These are phyloP conservation scores for Taphrina confusa DNA, from an alignment of 1,139 yeast genomes.

Conservation along the genomic window DNA sequence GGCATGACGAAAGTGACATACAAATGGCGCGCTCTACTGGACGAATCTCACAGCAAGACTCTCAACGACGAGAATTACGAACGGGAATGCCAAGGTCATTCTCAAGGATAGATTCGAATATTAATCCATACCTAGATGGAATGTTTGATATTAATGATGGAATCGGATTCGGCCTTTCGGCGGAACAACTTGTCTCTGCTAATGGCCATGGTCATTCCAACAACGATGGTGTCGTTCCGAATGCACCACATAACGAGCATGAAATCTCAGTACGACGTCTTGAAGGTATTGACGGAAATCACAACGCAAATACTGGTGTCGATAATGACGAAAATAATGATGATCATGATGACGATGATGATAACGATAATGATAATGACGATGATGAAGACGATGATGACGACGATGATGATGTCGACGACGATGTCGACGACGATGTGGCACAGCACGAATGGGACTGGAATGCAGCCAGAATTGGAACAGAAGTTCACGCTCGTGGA, in stretches of 20 bases:
- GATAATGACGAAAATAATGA: not conserved
- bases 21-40: not conserved
- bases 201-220: no score
- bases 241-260: no score
- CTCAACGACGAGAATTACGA: not conserved
- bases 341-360: constrained; percentile 46
- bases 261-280: not conserved
- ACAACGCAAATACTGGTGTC: no score
- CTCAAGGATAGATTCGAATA: not conserved
- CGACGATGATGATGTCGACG: constrained; percentile 37
- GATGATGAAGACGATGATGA: constrained; percentile 39
- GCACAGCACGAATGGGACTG: constrained; percentile 42
- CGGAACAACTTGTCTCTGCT: no score
- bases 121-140: not conserved
- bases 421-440: constrained; percentile 38
- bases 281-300: no score
- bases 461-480: constrained; percentile 29
- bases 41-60: not conserved
- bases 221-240: no score
- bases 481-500: constrained; percentile 37
- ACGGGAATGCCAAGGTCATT: not conserved
- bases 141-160: not conserved
- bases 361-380: constrained; percentile 43
- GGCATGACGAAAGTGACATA: constrained; percentile 28
- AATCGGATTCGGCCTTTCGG: not conserved